phyloP scores from a whole-genome alignment of 2,329 filamentous ascomycete genomes.

The Macrophomina pseudophaseolina region DNA sequence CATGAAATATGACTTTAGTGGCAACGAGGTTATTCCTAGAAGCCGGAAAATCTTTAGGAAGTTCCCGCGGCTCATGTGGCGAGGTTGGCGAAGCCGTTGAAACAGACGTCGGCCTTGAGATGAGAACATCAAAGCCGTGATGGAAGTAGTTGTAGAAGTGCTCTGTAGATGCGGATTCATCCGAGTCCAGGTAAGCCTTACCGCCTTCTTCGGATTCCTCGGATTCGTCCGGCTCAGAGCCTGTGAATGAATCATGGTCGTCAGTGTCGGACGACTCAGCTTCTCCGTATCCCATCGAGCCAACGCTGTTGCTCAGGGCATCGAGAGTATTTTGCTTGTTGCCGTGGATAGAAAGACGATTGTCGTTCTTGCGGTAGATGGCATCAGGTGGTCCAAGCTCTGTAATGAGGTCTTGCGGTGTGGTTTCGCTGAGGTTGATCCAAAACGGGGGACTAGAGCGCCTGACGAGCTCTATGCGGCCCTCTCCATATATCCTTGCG shows the following conservation, averaged over 20 bases:
- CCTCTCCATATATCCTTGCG: conserved; percentile 77
- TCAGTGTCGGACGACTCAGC: conserved; percentile 41
- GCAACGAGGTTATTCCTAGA: conserved; percentile 72
- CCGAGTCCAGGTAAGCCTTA: conserved; percentile 27
- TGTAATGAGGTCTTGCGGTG: conserved; percentile 86
- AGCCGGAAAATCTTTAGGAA: conserved; percentile 2
- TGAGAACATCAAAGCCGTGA: conserved; percentile 88
- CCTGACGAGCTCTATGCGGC: conserved; percentile 77
- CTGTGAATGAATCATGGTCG: conserved; percentile 28
- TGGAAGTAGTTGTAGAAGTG: conserved; percentile 97
- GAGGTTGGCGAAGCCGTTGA: conserved; percentile 65
- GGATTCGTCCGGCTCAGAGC: conserved; percentile 65
- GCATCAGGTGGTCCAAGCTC: conserved; percentile 93
- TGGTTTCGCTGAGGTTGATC: conserved; percentile 83
- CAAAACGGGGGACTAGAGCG: conserved; percentile 70
- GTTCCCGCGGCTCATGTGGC: conserved; percentile 46
- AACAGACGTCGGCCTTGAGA: conserved; percentile 72
- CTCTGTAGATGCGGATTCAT: conserved; percentile 66
- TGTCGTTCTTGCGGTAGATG: conserved; percentile 89
- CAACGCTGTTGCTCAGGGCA: conserved; percentile 15
- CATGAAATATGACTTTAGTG: conserved; percentile 91
- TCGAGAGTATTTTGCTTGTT: conserved; percentile 48
- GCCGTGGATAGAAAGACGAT: conserved; percentile 80
- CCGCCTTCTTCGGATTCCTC: conserved; percentile 36
- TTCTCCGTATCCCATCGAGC: conserved; percentile 18